Base-by-base conservation (phyloP, 148 eudicot species). In the Beta vulgaris region DNA sequence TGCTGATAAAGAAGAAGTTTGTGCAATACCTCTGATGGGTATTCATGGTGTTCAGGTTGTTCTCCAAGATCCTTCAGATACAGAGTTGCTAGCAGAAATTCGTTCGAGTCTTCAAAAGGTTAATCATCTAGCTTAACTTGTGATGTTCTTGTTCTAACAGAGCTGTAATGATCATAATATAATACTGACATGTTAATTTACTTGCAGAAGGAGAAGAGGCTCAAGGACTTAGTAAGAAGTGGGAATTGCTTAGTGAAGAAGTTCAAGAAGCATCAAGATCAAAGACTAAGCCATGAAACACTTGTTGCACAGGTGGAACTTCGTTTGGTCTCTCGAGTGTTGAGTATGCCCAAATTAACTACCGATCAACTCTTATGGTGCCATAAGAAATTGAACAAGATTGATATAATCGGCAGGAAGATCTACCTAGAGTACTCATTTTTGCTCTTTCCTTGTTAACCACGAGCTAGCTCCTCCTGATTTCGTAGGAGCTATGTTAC, bases 181-280 rank as follows among this genome's bases (percentile, higher is more conserved):
- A n/a, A n/a, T 34, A 7, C 58, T 31, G 6, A 57, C 51, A 40
- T 1, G 15, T 42, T 58, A 36, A 61, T 32, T 11, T 21, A 58
- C 23, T 66, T 80, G 76, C 91, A 95, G 98, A 95, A 95, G 82
- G 97, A 89, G 81, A 92, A 84, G 59, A 90, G 81, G 87, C 80
- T 95, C 4, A 90, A 86, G 73, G 98, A 90, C 51, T 57, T 89
- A 55, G 37, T 83, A 65, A 90, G 84, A 81, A 92, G 92, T 48
- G 82, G 91, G 44, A 95, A 88, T 29, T 92, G 97, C 82, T 67
- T 95, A 80, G 91, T 92, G 48, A 92, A 84, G 83, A 95, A 86
- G 87, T 88, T 92, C 69, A 90, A 89, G 67, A 92, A 87, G 68
- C 88, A 85, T 29, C 87, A 80, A 59, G 87, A 84, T 61, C 74